Conservation (phyloP, 1,284 basidiomycete species). For the Ustilago shanxiensis region DNA sequence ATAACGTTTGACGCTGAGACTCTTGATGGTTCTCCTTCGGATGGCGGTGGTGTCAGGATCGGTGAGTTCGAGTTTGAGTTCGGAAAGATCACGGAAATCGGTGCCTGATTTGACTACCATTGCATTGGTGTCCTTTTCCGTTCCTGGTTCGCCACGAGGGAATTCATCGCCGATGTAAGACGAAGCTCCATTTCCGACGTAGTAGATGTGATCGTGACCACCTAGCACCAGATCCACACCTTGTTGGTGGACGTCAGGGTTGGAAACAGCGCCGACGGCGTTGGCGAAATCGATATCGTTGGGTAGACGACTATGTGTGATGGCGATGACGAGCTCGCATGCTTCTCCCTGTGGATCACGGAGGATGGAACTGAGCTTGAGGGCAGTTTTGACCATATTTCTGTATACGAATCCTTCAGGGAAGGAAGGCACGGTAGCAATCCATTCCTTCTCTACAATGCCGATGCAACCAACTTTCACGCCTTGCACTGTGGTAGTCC, state of each 20-base stretch:
- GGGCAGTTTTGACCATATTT: slow-evolving; percentile 55
- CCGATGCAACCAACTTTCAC: slow-evolving; percentile 83
- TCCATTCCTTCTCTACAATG: slow-evolving; percentile 88
- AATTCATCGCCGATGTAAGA: slow-evolving; percentile 81
- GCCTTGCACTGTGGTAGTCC: slow-evolving; percentile 78
- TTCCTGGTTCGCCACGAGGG: slow-evolving; percentile 76
- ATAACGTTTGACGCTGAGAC: slow-evolving; percentile 79
- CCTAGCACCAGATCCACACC: slow-evolving; percentile 88
- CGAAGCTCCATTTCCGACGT: slow-evolving; percentile 81
- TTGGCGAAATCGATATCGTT: slow-evolving; percentile 75
- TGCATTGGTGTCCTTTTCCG: slow-evolving; percentile 76
- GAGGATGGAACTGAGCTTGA: slow-evolving; percentile 76
- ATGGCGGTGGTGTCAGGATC: slow-evolving; percentile 75
- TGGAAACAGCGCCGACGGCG: slow-evolving; percentile 75
- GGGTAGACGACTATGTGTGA: slow-evolving; percentile 83
- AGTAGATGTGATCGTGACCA: slow-evolving; percentile 91
- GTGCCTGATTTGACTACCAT: slow-evolving; percentile 85
- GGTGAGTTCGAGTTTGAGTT: slow-evolving; percentile 78
- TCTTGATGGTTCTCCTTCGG: slow-evolving; percentile 78
- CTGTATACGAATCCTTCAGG: slow-evolving; percentile 76
- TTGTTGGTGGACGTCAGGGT: slow-evolving; percentile 73
- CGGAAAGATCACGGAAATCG: slow-evolving; percentile 88
- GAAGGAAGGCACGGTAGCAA: slow-evolving; percentile 85
- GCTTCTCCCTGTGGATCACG: slow-evolving; percentile 79
- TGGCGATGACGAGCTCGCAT: slow-evolving; percentile 78